A percentile compares a stretch with the other conserved stretches of the same genome.
Evolutionary conservation across 78 protist species (phyloP).

Genomic region (Dictyostelium discoideum): dicty_2.7 NC_007090.3:1121001-1121500

Average conservation of each 20-base stretch:
- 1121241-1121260: no score
- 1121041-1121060: slow-evolving; percentile 41
- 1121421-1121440: background rate
- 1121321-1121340: no score
- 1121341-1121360: background rate
- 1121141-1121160: slow-evolving; percentile 17
- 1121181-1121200: slow-evolving; percentile 61
- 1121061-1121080: background rate
- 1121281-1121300: no score
- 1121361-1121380: background rate
- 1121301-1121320: no score
- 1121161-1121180: slow-evolving; percentile 23
- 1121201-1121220: slow-evolving; percentile 26
- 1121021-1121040: slow-evolving; percentile 39
- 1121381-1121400: background rate
- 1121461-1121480: slow-evolving; percentile 20
- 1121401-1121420: background rate
- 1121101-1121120: slow-evolving; percentile 14
- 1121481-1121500: slow-evolving; percentile 63
- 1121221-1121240: no score
- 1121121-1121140: slow-evolving; percentile 20
- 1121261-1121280: no score
- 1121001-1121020: slow-evolving; percentile 3
- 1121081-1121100: background rate
- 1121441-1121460: slow-evolving; percentile 1